These are phyloP conservation scores for Thalassiosira hispida DNA, from an alignment of 352 stramenopile genomes.

Conservation along the genomic window DNA sequence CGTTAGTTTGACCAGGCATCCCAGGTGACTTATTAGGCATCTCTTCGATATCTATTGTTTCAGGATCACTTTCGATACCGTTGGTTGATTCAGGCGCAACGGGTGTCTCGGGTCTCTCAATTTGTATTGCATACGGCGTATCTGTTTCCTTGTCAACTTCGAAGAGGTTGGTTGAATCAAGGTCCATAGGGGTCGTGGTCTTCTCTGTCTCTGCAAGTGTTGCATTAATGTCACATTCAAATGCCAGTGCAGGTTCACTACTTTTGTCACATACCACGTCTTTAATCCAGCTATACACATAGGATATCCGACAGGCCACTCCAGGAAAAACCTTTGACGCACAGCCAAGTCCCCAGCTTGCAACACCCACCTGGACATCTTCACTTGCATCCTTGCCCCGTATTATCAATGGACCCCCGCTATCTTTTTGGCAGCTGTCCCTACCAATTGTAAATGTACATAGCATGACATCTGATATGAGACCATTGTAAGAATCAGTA, in stretches of 20 bases:
- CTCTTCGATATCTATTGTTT: background rate
- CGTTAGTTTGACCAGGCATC: background rate
- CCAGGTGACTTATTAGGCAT: background rate
- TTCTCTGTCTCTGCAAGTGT: background rate
- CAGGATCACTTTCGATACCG: background rate
- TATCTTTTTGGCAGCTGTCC: constrained; percentile 35
- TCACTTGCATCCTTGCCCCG: constrained; percentile 4
- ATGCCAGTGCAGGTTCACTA: constrained; percentile 1
- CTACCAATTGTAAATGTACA: constrained; percentile 29
- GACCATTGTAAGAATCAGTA: constrained; percentile 4
- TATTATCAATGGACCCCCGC: constrained; percentile 18
- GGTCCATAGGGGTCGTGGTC: no score
- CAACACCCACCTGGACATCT: constrained; percentile 56
- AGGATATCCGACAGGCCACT: constrained; percentile 50
- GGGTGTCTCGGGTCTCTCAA: no score
- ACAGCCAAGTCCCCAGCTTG: constrained; percentile 63
- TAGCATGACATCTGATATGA: constrained; percentile 33
- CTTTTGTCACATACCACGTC: constrained; percentile 50
- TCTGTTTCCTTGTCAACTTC: background rate
- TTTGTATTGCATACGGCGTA: no score
- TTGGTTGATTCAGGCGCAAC: background rate
- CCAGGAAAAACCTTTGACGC: constrained; percentile 51
- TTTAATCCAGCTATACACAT: constrained; percentile 55
- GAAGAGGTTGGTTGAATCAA: background rate
- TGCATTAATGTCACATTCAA: constrained; percentile 3